Evolutionary conservation across 257 asterid species (phyloP).

Genomic region (Rhazya stricta): DNA sequence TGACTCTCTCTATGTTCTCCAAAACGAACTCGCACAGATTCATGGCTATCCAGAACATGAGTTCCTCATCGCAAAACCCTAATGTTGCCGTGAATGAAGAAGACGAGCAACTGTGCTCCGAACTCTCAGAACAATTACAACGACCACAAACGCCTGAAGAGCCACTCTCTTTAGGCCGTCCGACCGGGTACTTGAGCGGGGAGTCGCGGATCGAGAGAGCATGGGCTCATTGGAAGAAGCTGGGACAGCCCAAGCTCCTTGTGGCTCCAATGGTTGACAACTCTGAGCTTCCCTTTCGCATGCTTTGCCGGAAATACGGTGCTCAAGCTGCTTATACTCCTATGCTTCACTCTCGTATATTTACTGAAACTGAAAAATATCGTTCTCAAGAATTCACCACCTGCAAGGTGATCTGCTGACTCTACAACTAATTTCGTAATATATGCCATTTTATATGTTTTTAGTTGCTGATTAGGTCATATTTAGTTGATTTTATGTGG

Average conservation of each 20-base stretch:
- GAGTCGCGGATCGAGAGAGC: slow-evolving; percentile 79
- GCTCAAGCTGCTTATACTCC: slow-evolving; percentile 98
- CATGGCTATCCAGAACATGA: slow-evolving; percentile 52
- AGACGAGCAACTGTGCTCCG: slow-evolving; percentile 49
- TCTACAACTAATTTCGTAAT: not conserved
- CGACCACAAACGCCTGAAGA: slow-evolving; percentile 6
- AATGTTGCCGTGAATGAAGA: slow-evolving; percentile 20
- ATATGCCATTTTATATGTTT: not conserved
- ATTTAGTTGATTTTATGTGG: not conserved
- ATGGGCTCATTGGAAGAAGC: slow-evolving; percentile 82
- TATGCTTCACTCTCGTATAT: slow-evolving; percentile 90
- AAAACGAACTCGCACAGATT: slow-evolving; percentile 18
- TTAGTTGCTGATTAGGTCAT: slow-evolving; percentile 3
- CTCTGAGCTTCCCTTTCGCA: slow-evolving; percentile 93
- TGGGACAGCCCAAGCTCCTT: slow-evolving; percentile 66
- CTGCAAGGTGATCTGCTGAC: slow-evolving; percentile 49
- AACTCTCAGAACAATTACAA: slow-evolving; percentile 15
- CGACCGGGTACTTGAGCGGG: slow-evolving; percentile 59
- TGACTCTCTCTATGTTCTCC: slow-evolving; percentile 11
- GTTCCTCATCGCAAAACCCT: slow-evolving; percentile 26
- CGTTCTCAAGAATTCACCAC: slow-evolving; percentile 82
- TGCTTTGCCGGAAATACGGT: slow-evolving; percentile 92
- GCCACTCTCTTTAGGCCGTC: slow-evolving; percentile 23
- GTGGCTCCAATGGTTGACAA: slow-evolving; percentile 99
- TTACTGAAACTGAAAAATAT: slow-evolving; percentile 66